These are phyloP conservation scores for Nitzschia putrida DNA, from an alignment of 108 stramenopile species.

Conservation along the genomic window DNA sequence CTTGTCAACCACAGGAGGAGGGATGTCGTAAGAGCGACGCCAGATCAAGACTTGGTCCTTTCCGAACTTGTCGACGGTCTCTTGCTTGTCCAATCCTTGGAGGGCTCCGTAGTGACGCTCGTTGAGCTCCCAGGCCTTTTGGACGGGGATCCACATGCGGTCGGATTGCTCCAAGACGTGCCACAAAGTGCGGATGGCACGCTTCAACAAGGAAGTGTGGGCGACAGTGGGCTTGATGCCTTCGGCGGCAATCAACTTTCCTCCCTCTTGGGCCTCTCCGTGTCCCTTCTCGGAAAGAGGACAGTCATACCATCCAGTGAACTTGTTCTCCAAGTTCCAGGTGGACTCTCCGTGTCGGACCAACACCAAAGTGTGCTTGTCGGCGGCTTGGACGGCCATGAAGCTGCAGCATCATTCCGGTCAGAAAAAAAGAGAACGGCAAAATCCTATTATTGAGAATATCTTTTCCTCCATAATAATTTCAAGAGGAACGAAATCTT, in stretches of 20 bases:
- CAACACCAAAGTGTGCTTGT: conserved; percentile 64
- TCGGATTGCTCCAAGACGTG: conserved; percentile 83
- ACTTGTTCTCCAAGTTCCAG: conserved; percentile 96
- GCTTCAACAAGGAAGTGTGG: conserved; percentile 85
- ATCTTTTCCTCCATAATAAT: not conserved
- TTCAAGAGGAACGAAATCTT: not conserved
- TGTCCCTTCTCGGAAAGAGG: conserved; percentile 90
- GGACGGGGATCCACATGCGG: conserved; percentile 77
- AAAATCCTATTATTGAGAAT: not conserved
- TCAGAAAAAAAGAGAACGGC: not conserved
- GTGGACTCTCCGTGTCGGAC: conserved; percentile 95
- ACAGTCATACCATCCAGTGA: conserved; percentile 97
- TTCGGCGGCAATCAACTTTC: conserved; percentile 63
- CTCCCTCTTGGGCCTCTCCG: conserved; percentile 85
- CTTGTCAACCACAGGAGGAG: conserved; percentile 77
- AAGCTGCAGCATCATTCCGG: too few species aligned
- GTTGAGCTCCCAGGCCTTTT: conserved; percentile 89
- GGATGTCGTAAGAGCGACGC: conserved; percentile 90
- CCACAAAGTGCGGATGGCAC: conserved; percentile 87
- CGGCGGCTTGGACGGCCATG: conserved; percentile 41
- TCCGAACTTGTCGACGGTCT: conserved; percentile 92
- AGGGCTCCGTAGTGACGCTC: conserved; percentile 91
- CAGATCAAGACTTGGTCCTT: conserved; percentile 90
- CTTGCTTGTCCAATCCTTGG: conserved; percentile 91
- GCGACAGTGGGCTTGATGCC: conserved; percentile 79